Evolutionary conservation across 2,329 filamentous ascomycete species (phyloP), one percentile per base, ranked within the genome.

Genomic region (Talaromyces sp.): DNA sequence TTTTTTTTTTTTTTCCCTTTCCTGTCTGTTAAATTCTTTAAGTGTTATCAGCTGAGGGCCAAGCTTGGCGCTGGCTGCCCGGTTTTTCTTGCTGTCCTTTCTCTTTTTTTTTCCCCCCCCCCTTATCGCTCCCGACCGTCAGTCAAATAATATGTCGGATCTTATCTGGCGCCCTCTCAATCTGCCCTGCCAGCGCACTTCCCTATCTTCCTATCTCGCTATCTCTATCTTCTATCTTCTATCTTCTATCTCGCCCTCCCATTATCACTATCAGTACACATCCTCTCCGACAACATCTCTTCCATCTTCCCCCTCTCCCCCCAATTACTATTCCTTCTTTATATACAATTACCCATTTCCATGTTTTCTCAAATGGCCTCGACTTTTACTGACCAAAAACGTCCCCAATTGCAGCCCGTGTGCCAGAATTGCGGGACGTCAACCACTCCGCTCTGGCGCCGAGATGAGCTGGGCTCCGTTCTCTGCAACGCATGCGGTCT

Each of bases 401-500:
- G 84, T 68, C 77, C 86, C 77, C 83, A 86, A 81, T 83, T 87
- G 81, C 89, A 98, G 92, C 93, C 93, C 67, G 91, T 93, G 69
- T 99, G 95, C 78, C 91, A 96, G 77, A 99, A 99, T 77, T 99
- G 95, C 80, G 86, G 87, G 67, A 99, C 95, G 50, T 96, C 92
- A 46, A 98, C 93, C 59, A 99, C 95, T 52, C 95, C 95, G 46
- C 82, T 99, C 74, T 99, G 95, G 95, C 91, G 95, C 71, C 89
- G 95, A 81, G 95, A 99, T 83, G 95, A 99, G 81, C 87, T 89
- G 71, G 95, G 95, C 68, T 90, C 92, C 0, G 93, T 99, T 40
- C 89, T 99, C 59, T 99, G 95, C 87, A 99, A 99, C 80, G 95
- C 95, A 72, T 99, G 95, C 79, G 95, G 95, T 64, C 85, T 99